Evolutionary conservation across 2,329 filamentous ascomycete species (phyloP).

Genomic region (Cryphonectria japonica): DNA sequence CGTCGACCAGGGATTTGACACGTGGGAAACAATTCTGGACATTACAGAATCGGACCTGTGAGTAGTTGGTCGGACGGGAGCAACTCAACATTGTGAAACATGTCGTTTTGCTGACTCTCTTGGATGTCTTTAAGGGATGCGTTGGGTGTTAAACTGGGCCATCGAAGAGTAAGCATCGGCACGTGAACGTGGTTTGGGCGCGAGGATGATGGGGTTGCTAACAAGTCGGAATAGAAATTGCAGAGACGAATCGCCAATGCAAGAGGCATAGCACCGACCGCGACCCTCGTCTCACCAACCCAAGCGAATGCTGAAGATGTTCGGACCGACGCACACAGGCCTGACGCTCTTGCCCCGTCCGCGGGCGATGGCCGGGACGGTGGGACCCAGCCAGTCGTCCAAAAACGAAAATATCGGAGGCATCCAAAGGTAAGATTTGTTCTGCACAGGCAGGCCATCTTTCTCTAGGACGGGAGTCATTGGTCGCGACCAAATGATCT

Average conservation of each 20-base stretch:
- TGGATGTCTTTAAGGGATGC: slow-evolving; percentile 58
- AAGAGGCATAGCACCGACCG: slow-evolving; percentile 62
- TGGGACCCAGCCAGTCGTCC: slow-evolving; percentile 43
- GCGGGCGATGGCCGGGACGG: slow-evolving; percentile 50
- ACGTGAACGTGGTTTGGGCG: slow-evolving; percentile 20
- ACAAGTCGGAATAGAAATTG: slow-evolving; percentile 63
- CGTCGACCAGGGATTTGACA: slow-evolving; percentile 79
- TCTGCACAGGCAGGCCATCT: not conserved
- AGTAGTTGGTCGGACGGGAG: slow-evolving; percentile 38
- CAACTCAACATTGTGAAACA: not conserved
- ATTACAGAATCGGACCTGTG: slow-evolving; percentile 85
- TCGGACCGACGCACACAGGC: slow-evolving; percentile 57
- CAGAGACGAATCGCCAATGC: slow-evolving; percentile 80
- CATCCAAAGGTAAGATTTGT: slow-evolving; percentile 70
- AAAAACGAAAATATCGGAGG: slow-evolving; percentile 75
- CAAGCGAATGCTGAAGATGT: slow-evolving; percentile 57
- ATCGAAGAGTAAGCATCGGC: slow-evolving; percentile 67
- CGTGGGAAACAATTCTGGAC: slow-evolving; percentile 81
- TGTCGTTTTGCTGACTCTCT: not conserved
- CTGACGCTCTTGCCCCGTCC: slow-evolving; percentile 42
- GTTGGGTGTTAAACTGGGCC: slow-evolving; percentile 77
- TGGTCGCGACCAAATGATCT: not conserved
- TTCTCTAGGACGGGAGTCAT: not conserved
- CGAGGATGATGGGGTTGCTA: slow-evolving; percentile 15
- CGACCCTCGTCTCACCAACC: slow-evolving; percentile 53